Evolutionary conservation across 2,329 filamentous ascomycete genomes (phyloP), one percentile per base, ranked within the genome.

Genomic region (Neocatenulostroma microsporum): DNA sequence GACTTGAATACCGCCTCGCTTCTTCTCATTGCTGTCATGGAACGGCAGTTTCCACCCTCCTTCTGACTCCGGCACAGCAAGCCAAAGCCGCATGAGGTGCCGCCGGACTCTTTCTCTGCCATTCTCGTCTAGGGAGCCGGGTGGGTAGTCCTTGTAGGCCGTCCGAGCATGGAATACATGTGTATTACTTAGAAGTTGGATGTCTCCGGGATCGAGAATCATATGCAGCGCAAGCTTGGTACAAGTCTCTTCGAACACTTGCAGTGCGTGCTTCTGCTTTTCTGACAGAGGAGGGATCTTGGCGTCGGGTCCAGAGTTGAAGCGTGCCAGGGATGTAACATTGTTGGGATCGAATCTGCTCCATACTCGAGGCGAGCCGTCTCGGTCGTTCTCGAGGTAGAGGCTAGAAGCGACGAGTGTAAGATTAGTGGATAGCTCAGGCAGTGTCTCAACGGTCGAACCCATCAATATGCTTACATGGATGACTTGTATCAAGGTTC

Each of bases 311-410:
- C 34, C 29, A 7, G 21, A 23, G 1, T 77, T 83, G 66, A 88
- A 91, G 17, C 85, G 76, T 17, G 66, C 71, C 6, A 94, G 69
- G 7, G 81, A 86, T 45, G 77, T 77, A 40, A 94, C 77, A 58
- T 82, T 93, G 70, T 94, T 93, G 1, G 87, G 87, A 56, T 94
- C 87, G 78, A 82, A 93, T 70, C 91, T 93, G 60, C 76, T 79
- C 63, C 84, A 88, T 8, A 89, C 74, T 11, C 83, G 68, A 19
- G 72, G 72, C 49, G 78, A 70, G 8, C 74, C 72, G 5, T 72
- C 75, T 4, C 73, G 76, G 9, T 28, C 37, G 13, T 30, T 26
- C 66, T 93, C 85, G 4, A 88, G 66, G 58, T 86, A 93, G 48
- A 91, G 76, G 15, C n/a, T n/a, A n/a, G n/a, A n/a, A n/a, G n/a